A percentile compares a stretch with the other conserved stretches of the same genome.
phyloP scores from a whole-genome alignment of 1,284 basidiomycete genomes.

The Exobasidium rhododendri region DNA sequence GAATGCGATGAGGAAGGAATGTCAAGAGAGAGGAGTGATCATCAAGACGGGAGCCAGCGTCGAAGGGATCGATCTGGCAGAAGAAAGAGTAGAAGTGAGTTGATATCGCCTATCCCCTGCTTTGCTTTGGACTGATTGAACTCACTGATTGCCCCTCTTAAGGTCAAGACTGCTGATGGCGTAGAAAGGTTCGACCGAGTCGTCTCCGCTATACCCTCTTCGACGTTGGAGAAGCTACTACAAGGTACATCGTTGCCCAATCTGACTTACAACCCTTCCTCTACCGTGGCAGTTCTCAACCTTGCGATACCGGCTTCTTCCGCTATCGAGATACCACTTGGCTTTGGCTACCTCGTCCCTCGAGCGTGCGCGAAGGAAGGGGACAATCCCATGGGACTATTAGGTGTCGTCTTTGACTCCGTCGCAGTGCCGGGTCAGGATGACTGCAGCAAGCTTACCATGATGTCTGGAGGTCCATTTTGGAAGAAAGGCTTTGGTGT shows the following conservation, averaged over 20 bases:
- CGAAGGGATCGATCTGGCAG: background rate
- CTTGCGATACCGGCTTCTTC: slow-evolving; percentile 62
- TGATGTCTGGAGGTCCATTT: slow-evolving; percentile 79
- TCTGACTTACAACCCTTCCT: slow-evolving; percentile 52
- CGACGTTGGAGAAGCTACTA: slow-evolving; percentile 25
- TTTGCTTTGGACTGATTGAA: no score
- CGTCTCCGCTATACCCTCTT: slow-evolving; percentile 56
- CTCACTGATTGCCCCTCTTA: background rate
- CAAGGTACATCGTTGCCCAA: slow-evolving; percentile 53
- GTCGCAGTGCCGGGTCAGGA: slow-evolving; percentile 55
- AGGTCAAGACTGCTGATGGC: slow-evolving; percentile 52
- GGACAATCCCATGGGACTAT: slow-evolving; percentile 57
- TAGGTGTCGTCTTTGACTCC: slow-evolving; percentile 65
- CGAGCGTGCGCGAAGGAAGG: slow-evolving; percentile 61
- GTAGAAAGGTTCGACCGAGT: slow-evolving; percentile 56
- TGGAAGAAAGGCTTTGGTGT: slow-evolving; percentile 2
- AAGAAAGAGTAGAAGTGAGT: background rate
- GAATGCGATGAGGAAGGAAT: slow-evolving; percentile 60
- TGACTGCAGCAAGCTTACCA: slow-evolving; percentile 67
- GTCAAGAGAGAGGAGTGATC: slow-evolving; percentile 55
- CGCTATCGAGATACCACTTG: slow-evolving; percentile 66
- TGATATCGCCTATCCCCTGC: no score
- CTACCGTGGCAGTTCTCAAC: slow-evolving; percentile 48
- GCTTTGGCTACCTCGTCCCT: slow-evolving; percentile 92
- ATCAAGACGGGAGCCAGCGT: slow-evolving; percentile 30